Evolutionary conservation across 129 eudicot genomes (phyloP), one percentile per base, ranked within the genome.

Genomic region (Tanacetum coccineum): DNA sequence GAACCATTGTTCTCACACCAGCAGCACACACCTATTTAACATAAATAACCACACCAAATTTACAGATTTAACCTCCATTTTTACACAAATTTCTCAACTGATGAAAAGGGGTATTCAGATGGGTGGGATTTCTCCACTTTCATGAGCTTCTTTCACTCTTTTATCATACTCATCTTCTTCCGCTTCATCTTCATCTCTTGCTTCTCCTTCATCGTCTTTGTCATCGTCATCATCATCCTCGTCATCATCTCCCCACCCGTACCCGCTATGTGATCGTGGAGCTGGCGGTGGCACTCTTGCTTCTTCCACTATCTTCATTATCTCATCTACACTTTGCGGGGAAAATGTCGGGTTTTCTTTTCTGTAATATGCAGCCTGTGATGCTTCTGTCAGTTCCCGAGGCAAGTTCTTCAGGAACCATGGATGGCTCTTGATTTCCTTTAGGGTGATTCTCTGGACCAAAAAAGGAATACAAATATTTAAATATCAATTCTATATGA

Each of bases 371-470:
- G 51, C 75, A 6, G 84, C 72, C 58, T 84, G 96, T 70, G 82
- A 80, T 32, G 84, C 45, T 70, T 89, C 96, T 2, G 88, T 83
- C 9, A 89, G 83, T 65, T 89, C 96, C 21, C 75, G 77, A 13
- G 96, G 96, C 62, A 89, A 76, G 63, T 86, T 86, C 90, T 89
- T 89, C 26, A 86, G 48, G 75, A 89, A 89, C 96, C 96, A 89
- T 32, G 96, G 95, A 60, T 89, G 94, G 71, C 63, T 81, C 73
- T 86, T 89, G 9, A 86, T 89, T 62, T 89, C 96, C 28, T 81
- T 79, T 20, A 89, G 65, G 26, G 79, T 81, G 59, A 89, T 64
- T 64, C 96, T 89, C 96, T 89, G 74, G 20, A 71, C 3, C 47
- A 61, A 26, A 57, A 52, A 39, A 63, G 6, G 17, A 26, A 18